A percentile compares a stretch with the other conserved stretches of the same genome.
Conservation (phyloP, 1,284 basidiomycete species). For the Porogramme epimiltina region DNA sequence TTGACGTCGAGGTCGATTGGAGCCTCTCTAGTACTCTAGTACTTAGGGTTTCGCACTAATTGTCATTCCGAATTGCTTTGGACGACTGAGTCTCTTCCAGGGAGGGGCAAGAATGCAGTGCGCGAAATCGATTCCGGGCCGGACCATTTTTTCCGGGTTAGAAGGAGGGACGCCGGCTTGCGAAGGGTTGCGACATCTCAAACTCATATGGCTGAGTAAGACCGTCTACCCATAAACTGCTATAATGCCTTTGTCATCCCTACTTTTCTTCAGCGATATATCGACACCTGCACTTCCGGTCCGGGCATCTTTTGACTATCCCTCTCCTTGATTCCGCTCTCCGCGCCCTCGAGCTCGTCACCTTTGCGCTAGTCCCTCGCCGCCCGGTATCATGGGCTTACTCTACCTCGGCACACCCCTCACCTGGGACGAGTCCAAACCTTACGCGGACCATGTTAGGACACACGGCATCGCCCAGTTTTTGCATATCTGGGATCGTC, state of each 20-base stretch:
- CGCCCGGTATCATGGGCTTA: conserved; percentile 93
- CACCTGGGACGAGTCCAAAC: conserved; percentile 88
- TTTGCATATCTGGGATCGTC: conserved; percentile 87
- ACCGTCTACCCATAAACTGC: conserved; percentile 1
- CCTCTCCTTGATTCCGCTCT: conserved; percentile 1
- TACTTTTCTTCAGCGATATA: conserved; percentile 14
- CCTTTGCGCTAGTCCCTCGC: background rate
- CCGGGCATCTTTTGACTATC: background rate
- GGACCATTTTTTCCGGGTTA: conserved; percentile 12
- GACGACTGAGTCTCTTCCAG: too few relatives aligned
- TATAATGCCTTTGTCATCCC: conserved; percentile 20
- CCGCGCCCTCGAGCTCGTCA: conserved; percentile 5
- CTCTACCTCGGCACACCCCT: conserved; percentile 94
- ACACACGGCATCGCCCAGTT: conserved; percentile 96
- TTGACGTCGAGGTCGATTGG: too few relatives aligned
- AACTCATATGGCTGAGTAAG: conserved; percentile 25
- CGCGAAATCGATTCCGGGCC: conserved; percentile 15
- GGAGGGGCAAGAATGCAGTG: too few relatives aligned
- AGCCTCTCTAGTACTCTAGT: too few relatives aligned
- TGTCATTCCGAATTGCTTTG: too few relatives aligned
- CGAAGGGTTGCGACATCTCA: conserved; percentile 17
- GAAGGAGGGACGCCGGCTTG: conserved; percentile 10
- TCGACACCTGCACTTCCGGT: background rate
- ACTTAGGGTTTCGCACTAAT: too few relatives aligned
- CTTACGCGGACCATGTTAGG: conserved; percentile 89